Evolutionary conservation across 345 rosid genomes (phyloP), one percentile per base, ranked within the genome.

Genomic region (Theobroma cacao): DNA sequence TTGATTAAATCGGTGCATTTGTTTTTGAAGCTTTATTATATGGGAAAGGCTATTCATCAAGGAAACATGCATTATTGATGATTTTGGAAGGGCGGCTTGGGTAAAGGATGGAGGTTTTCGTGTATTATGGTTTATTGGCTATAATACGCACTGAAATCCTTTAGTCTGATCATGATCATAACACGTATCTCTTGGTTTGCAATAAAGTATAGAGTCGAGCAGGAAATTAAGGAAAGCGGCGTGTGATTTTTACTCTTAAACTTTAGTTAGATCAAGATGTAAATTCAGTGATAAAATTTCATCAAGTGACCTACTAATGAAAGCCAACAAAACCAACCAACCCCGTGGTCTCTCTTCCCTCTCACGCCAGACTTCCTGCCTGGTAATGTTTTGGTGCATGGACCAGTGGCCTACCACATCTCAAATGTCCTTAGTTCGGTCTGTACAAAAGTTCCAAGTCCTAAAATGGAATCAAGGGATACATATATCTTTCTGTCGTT

Each of bases 351-450:
- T 36, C 55, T 40, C 75, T 45, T 56, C 43, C 74, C 53, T 78
- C 76, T 68, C 76, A 77, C 78, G 76, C 80, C 76, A 76, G 17
- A 71, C 18, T 78, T 66, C 56, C 28, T 79, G 79, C 86, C 89
- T 70, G 91, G 91, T 90, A 78, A 85, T 24, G 83, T 85, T 84
- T 85, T 85, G 92, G 90, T 85, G 59, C 47, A 70, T 31, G 38
- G 69, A 83, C 88, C 79, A 87, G 92, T 84, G 69, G 88, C 90
- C 90, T 83, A 88, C 79, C 85, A 55, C 83, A 50, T 69, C 72
- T 77, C 82, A 30, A 73, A 74, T 62, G 74, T 36, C 82, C 79
- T 75, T 68, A 4, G 56, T 76, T 30, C 48, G 58, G 10, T 34
- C 41, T 65, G 75, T 30, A 72, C 53, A 75, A 67, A 62, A 22